phyloP scores from a whole-genome alignment of 495 filamentous ascomycete genomes.

The Hypomontagnella submonticulosa region DNA sequence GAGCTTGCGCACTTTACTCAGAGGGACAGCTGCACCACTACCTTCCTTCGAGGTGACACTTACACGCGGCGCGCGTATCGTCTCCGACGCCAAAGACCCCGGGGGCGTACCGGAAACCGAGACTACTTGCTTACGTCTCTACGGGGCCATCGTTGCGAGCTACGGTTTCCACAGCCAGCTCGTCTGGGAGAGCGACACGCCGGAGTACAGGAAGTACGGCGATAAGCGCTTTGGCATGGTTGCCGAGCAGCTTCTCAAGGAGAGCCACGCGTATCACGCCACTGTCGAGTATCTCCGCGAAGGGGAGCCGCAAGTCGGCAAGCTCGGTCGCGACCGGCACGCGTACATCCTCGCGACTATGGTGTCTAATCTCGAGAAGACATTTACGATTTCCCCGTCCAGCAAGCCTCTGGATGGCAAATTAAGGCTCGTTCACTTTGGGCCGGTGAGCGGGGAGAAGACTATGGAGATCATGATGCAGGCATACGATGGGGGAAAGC shows the following conservation, averaged over 20 bases:
- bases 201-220: constrained; percentile 78
- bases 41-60: constrained; percentile 72
- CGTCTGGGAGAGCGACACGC: constrained; percentile 88
- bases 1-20: constrained; percentile 68
- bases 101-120: constrained; percentile 4
- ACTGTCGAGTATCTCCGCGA: constrained; percentile 53
- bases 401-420: constrained; percentile 73
- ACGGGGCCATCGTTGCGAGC: constrained; percentile 84
- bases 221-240: constrained; percentile 83
- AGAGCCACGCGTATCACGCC: constrained; percentile 76
- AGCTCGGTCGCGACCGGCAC: constrained; percentile 44
- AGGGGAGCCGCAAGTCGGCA: constrained; percentile 44
- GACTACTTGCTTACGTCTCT: constrained; percentile 57
- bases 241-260: constrained; percentile 73
- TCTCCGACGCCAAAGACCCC: constrained; percentile 44
- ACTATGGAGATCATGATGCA: constrained; percentile 79
- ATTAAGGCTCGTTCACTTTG: constrained; percentile 79
- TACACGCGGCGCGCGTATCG: constrained; percentile 70
- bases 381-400: constrained; percentile 79
- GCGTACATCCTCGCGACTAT: constrained; percentile 80
- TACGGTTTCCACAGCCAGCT: constrained; percentile 90
- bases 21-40: constrained; percentile 57
- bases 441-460: constrained; percentile 66
- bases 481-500: constrained; percentile 79
- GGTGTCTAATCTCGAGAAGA: constrained; percentile 81